Evolutionary conservation across 139 green algal species (phyloP).

Genomic region (Edaphochlamys debaryana): DNA sequence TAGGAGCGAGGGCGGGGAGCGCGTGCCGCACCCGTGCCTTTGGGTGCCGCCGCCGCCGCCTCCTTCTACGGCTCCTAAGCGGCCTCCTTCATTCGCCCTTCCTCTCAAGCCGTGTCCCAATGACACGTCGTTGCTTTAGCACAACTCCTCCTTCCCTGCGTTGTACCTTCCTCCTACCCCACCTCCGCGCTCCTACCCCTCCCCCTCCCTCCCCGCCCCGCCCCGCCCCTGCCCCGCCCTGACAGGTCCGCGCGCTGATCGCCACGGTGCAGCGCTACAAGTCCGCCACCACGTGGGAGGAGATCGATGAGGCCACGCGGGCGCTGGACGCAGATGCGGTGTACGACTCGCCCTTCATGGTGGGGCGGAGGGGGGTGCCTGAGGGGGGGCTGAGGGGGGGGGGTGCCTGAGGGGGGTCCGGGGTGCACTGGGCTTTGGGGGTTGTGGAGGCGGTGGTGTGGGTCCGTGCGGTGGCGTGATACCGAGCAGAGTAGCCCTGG

Average conservation of each 20-base stretch:
- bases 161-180: not conserved
- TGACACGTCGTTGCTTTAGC: not conserved
- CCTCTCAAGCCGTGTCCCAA: not conserved
- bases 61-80: not conserved
- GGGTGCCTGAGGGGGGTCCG: too few relatives aligned
- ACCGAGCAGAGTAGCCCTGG: not conserved
- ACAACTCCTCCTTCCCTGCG: too few relatives aligned
- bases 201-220: too few relatives aligned
- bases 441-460: not conserved
- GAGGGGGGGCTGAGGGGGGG: too few relatives aligned
- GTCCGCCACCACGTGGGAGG: constrained; percentile 13
- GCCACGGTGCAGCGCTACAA: not conserved
- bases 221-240: not conserved
- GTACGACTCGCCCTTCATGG: constrained; percentile 42
- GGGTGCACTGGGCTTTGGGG: not conserved
- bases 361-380: not conserved
- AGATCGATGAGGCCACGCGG: constrained; percentile 17
- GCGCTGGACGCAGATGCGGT: constrained; percentile 19
- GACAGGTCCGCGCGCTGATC: not conserved
- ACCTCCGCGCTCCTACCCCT: too few relatives aligned
- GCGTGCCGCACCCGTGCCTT: too few relatives aligned
- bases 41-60: not conserved
- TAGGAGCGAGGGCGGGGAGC: not conserved
- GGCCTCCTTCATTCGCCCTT: too few relatives aligned
- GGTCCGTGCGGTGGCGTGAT: not conserved